phyloP scores from a whole-genome alignment of 306 rosid species.

The Prunus davidiana region DNA sequence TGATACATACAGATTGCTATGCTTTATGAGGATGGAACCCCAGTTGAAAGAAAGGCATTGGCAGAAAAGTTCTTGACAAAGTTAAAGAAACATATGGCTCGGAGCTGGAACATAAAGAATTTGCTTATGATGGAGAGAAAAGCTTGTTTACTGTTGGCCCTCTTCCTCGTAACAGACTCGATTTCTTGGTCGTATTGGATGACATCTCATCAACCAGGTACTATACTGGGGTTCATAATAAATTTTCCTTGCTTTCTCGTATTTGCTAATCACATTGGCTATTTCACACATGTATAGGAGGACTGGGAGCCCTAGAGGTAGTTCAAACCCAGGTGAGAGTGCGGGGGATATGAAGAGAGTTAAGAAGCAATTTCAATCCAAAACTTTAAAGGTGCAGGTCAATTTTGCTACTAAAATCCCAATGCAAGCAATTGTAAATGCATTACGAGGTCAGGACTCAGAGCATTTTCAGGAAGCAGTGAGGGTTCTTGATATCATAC shows the following conservation, averaged over 20 bases:
- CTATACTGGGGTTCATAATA: not conserved
- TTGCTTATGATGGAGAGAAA: slow-evolving; percentile 46
- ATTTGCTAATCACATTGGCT: not conserved
- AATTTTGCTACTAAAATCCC: slow-evolving; percentile 34
- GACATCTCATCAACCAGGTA: slow-evolving; percentile 34
- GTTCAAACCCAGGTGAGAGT: not conserved
- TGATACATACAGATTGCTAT: slow-evolving; percentile 38
- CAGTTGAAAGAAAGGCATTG: slow-evolving; percentile 30
- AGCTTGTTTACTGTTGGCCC: slow-evolving; percentile 29
- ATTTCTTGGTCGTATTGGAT: slow-evolving; percentile 29
- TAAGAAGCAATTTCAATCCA: slow-evolving; percentile 26
- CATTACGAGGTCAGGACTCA: slow-evolving; percentile 32
- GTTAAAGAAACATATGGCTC: slow-evolving; percentile 20
- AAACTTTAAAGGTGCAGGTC: slow-evolving; percentile 25
- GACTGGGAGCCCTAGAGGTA: slow-evolving; percentile 11
- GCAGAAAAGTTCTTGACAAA: slow-evolving; percentile 38
- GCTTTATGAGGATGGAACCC: slow-evolving; percentile 30
- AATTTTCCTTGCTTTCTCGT: not conserved
- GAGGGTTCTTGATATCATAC: slow-evolving; percentile 36
- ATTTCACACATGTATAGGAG: not conserved
- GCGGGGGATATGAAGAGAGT: slow-evolving; percentile 30
- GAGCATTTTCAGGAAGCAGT: slow-evolving; percentile 32
- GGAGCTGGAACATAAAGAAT: slow-evolving; percentile 17
- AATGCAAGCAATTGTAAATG: slow-evolving; percentile 33
- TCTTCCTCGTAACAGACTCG: slow-evolving; percentile 14